Evolutionary conservation across 371 early-diverging fungal species (phyloP), one percentile per base, ranked within the genome.

Genomic region (Rhizopus delemar): DNA sequence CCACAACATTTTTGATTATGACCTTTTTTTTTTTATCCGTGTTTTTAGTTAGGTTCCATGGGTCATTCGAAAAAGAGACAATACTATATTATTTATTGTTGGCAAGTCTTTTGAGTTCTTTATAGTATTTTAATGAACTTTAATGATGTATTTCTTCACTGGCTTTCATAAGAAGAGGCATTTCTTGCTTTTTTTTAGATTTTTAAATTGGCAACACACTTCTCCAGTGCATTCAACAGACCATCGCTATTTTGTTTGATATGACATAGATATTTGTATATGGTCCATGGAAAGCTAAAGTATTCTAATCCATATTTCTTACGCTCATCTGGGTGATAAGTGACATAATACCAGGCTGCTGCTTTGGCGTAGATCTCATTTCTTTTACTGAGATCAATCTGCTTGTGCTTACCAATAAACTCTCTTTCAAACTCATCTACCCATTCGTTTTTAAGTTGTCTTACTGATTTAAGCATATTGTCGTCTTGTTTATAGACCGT

Each of bases 331-430:
- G 77, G 73, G 43, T 87, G 80, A 60, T 91, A 91, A 0, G 87
- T 81, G 8, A 84, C 88, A 52, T 86, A 86, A 53, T 91, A 90
- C 91, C 91, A 91, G 0, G 90, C 89, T 0, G 84, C 83, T 0
- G 90, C 91, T 57, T 89, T 89, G 2, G 76, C 65, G 28, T 83
- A 63, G 38, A 77, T 59, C 28, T 58, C 41, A 45, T 54, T 41
- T 7, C 62, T 51, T 28, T 59, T 52, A 8, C 71, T 57, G 0
- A 51, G 49, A 22, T 70, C 63, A 28, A 57, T 49, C 34, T 7
- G 22, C 5, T 59, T 58, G 28, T 28, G 35, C 8, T 60, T 57
- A 56, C 41, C 51, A 2, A 54, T 31, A 13, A 84, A 81, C 32
- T 83, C 82, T 31, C 63, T 53, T 45, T 84, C 82, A 28, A 81